A percentile compares a stretch with the other conserved stretches of the same genome.
These are phyloP conservation scores for Teunomyces aglyptinius DNA, from an alignment of 805 yeast genomes.

Conservation along the genomic window DNA sequence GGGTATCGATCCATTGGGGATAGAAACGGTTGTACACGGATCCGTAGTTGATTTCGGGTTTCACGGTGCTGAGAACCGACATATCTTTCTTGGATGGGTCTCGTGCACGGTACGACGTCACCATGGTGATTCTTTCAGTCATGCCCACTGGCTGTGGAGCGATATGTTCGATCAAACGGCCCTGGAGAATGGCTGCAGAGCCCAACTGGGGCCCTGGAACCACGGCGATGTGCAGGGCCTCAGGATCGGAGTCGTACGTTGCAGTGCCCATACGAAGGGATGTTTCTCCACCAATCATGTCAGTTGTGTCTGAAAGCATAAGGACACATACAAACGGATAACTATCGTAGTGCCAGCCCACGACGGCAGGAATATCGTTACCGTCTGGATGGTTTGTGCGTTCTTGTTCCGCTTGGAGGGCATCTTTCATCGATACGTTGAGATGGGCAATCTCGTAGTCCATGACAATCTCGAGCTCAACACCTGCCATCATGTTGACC, in stretches of 20 bases:
- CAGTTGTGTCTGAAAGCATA: constrained; percentile 57
- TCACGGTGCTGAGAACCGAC: constrained; percentile 35
- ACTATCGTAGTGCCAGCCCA: constrained; percentile 64
- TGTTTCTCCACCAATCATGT: constrained; percentile 64
- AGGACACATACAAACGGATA: constrained; percentile 64
- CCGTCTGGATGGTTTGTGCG: constrained; percentile 8
- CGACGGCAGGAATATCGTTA: constrained; percentile 48
- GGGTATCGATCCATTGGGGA: constrained; percentile 35
- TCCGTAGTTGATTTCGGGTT: constrained; percentile 39
- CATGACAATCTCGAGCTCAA: constrained; percentile 52
- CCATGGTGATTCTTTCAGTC: constrained; percentile 41
- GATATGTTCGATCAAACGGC: constrained; percentile 44
- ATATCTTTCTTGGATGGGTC: constrained; percentile 26
- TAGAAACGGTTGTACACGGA: constrained; percentile 35
- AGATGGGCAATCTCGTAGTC: constrained; percentile 58
- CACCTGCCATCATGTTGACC: constrained; percentile 57
- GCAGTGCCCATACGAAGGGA: constrained; percentile 43
- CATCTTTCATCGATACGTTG: constrained; percentile 47
- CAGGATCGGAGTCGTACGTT: not conserved
- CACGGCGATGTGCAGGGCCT: constrained; percentile 3
- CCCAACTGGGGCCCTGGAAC: constrained; percentile 45
- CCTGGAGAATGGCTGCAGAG: constrained; percentile 51
- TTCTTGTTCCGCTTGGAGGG: constrained; percentile 32
- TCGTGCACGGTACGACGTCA: constrained; percentile 39
- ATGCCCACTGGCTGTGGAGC: constrained; percentile 44